Evolutionary conservation across 352 stramenopile species (phyloP).

Genomic region (Phytophthora hibernalis): DNA sequence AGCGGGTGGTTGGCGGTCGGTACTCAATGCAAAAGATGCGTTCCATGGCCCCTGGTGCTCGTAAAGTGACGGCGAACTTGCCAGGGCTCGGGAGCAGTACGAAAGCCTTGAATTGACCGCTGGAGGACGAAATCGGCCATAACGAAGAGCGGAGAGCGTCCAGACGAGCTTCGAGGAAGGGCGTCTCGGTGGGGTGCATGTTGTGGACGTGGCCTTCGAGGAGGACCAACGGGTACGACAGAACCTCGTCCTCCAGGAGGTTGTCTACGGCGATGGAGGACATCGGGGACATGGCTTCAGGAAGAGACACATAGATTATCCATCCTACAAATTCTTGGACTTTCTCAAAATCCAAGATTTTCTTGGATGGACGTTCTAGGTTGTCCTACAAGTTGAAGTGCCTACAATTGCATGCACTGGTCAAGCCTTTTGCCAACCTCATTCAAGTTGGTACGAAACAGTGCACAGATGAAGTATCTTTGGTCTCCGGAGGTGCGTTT

Average conservation of each 20-base stretch:
- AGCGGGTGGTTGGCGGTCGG: slow-evolving; percentile 32
- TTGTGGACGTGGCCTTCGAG: slow-evolving; percentile 48
- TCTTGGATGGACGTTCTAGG: too few relatives aligned
- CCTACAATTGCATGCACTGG: too few relatives aligned
- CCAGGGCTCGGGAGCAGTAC: slow-evolving; percentile 58
- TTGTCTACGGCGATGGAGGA: slow-evolving; percentile 78
- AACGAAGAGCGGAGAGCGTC: slow-evolving; percentile 37
- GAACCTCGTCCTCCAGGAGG: slow-evolving; percentile 78
- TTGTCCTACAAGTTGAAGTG: too few relatives aligned
- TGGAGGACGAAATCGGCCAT: slow-evolving; percentile 53
- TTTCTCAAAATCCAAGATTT: too few relatives aligned
- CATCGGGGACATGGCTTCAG: background rate
- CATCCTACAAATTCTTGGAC: too few relatives aligned
- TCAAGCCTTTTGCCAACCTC: slow-evolving; percentile 41
- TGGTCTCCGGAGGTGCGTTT: slow-evolving; percentile 50
- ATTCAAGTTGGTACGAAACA: slow-evolving; percentile 40
- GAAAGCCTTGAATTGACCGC: slow-evolving; percentile 68
- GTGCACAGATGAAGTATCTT: slow-evolving; percentile 33
- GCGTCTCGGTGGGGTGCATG: slow-evolving; percentile 3
- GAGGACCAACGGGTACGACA: slow-evolving; percentile 64
- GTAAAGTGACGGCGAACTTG: slow-evolving; percentile 46
- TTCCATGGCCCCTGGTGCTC: slow-evolving; percentile 15
- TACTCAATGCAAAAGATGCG: slow-evolving; percentile 52
- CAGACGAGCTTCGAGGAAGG: slow-evolving; percentile 54
- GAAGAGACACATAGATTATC: too few relatives aligned